phyloP scores from a whole-genome alignment of 2,329 filamentous ascomycete species.

The Pyricularia grisea region DNA sequence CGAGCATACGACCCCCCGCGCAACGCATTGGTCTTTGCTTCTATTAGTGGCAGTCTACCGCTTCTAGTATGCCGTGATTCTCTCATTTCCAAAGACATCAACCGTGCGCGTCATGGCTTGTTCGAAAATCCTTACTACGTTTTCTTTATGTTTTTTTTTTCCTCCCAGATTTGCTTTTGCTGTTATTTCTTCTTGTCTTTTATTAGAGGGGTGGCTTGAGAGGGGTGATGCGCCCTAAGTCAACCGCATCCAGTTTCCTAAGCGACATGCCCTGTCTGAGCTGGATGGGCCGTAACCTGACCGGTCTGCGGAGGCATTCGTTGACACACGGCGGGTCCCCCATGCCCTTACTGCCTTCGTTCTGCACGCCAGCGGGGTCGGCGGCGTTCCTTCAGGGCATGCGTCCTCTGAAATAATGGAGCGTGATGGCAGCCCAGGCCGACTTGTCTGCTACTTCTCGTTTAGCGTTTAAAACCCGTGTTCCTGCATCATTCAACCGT shows the following conservation, averaged over 20 bases:
- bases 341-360: neutral
- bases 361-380: neutral
- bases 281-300: neutral
- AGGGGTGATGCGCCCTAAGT: neutral
- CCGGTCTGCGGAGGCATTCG: neutral
- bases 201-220: neutral
- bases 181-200: neutral
- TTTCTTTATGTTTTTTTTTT: neutral
- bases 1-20: neutral
- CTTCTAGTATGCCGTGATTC: constrained; percentile 1
- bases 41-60: neutral
- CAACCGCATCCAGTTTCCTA: neutral
- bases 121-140: neutral
- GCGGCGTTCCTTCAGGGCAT: neutral
- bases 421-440: neutral
- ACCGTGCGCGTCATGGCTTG: neutral
- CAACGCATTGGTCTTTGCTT: neutral
- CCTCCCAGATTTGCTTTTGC: neutral
- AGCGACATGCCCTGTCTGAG: neutral
- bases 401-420: neutral
- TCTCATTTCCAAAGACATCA: neutral
- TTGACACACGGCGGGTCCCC: neutral
- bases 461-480: neutral
- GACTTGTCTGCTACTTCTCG: neutral
- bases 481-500: neutral